Percentiles rank a stretch among this genome's conserved stretches.
These are phyloP conservation scores for Yamadazyma jaroonii DNA, from an alignment of 1,139 yeast species.

Conservation along the genomic window DNA sequence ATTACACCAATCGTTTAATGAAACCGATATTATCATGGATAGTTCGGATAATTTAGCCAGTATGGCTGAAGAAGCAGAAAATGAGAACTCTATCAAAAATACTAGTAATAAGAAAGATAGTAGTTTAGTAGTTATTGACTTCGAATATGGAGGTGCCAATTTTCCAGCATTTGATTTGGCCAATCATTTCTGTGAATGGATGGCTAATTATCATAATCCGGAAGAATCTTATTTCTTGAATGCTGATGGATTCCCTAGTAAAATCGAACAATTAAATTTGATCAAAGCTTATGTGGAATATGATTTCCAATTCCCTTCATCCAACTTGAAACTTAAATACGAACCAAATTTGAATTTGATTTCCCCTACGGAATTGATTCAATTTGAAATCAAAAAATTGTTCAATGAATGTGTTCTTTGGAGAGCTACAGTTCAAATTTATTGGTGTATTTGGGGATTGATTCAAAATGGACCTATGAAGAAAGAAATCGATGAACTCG, in stretches of 20 bases:
- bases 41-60: constrained; percentile 9
- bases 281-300: constrained; percentile 70
- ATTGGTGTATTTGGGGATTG: constrained; percentile 93
- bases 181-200: constrained; percentile 93
- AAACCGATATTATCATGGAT: constrained; percentile 33
- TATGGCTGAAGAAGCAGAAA: not conserved
- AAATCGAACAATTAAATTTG: constrained; percentile 66
- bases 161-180: constrained; percentile 87
- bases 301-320: constrained; percentile 40
- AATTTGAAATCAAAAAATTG: constrained; percentile 55
- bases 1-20: constrained; percentile 40
- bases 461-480: constrained; percentile 60
- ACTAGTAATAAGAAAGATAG: constrained; percentile 52
- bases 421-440: constrained; percentile 77
- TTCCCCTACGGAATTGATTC: constrained; percentile 30
- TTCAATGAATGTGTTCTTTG: constrained; percentile 69
- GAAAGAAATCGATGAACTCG: constrained; percentile 10
- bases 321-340: constrained; percentile 21
- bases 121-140: constrained; percentile 87
- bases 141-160: constrained; percentile 95
- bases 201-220: constrained; percentile 84
- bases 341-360: constrained; percentile 17
- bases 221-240: constrained; percentile 57
- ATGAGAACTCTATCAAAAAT: constrained; percentile 16
- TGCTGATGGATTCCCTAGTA: constrained; percentile 59